Evolutionary conservation across 805 yeast species (phyloP), one percentile per base, ranked within the genome.

Genomic region (Lipomyces starkeyi): DNA sequence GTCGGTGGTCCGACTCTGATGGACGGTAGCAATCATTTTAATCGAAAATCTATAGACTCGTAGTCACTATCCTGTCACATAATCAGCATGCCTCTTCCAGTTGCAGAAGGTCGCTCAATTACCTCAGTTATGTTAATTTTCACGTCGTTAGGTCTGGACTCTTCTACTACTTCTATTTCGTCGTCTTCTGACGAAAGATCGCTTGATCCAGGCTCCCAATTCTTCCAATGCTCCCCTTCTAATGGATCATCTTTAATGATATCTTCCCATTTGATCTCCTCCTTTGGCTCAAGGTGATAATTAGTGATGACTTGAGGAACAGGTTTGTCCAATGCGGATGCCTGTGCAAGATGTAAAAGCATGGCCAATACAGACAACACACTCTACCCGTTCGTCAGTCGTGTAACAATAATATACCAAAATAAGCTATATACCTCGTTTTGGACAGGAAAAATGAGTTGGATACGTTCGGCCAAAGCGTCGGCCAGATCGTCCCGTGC

Each of bases 401-500:
- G 14, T 29, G 17, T 9, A 8, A 32, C 43, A 13, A 3, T 9
- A 43, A 0, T 20, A 47, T n/a, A 37, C 14, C 56, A 63, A 40
- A 22, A 6, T 62, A 13, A 3, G 7, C 6, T 9, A 7, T 27
- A 14, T 13, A 67, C 68, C 56, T 74, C 76, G 47, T 73, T 61
- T 8, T 62, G 56, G 13, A 43, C 60, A 34, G 74, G 67, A 25
- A 74, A 61, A 5, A 56, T 34, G 22, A 27, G 52, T 7, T 72
- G 65, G n/a, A 78, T 67, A 43, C 76, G 72, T 5, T 34, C 56
- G 17, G 61, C 62, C 52, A 79, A 67, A 27, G 69, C 74, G 32
- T 58, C 62, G 2, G 80, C 75, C 13, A 78, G 63, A 17, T 76
- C 78, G 32, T 69, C 68, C 29, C 78, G 72, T 8, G 78, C 80